Conservation (phyloP, 129 eudicot genomes). For the Artemisia annua region DNA sequence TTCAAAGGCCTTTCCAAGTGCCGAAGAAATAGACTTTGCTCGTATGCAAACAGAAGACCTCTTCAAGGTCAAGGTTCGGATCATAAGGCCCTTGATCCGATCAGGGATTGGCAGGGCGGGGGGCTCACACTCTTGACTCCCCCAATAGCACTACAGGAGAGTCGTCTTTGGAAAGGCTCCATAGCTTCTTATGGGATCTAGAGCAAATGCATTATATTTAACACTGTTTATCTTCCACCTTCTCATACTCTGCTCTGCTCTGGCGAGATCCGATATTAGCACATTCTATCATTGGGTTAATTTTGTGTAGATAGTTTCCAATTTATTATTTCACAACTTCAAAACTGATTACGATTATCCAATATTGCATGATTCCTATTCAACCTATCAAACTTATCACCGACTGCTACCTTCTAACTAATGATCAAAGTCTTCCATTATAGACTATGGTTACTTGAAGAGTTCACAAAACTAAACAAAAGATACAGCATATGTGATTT, state of each 20-base stretch:
- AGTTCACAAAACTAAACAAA: not conserved
- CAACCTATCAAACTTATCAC: not conserved
- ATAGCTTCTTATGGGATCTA: not conserved
- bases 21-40: too few species aligned
- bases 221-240: too few species aligned
- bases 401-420: not conserved
- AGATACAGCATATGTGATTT: not conserved
- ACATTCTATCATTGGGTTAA: not conserved
- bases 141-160: constrained; percentile 2
- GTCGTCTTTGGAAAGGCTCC: constrained; percentile 1
- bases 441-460: not conserved
- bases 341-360: not conserved
- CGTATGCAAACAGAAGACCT: too few species aligned
- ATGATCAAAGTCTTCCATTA: not conserved
- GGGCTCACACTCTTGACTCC: not conserved
- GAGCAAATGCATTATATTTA: not conserved
- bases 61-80: too few species aligned
- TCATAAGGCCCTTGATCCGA: too few species aligned
- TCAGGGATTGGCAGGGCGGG: too few species aligned
- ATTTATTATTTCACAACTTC: not conserved
- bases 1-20: too few species aligned
- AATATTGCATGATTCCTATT: not conserved
- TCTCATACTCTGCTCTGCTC: too few species aligned
- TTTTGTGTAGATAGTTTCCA: not conserved
- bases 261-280: too few species aligned